A percentile compares a stretch with the other conserved stretches of the same genome.
Evolutionary conservation across 2,329 filamentous ascomycete genomes (phyloP).

Genomic region (Colletotrichum eremochloae): DNA sequence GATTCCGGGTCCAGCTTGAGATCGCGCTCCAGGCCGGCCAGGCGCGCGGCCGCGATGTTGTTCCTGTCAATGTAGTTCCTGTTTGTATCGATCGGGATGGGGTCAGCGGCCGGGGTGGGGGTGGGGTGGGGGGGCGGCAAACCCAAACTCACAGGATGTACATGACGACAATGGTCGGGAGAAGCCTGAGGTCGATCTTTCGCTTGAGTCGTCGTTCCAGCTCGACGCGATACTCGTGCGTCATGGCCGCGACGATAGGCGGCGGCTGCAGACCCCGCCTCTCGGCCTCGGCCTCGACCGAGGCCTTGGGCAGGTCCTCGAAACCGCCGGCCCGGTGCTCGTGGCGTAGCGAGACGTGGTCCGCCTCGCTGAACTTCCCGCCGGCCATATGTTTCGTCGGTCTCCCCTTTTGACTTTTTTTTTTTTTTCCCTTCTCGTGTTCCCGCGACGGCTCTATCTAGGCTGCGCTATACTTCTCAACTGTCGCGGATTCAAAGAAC

Average conservation of each 20-base stretch:
- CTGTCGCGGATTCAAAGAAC: not conserved
- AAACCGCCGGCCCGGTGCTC: slow-evolving; percentile 23
- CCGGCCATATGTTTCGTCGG: too few relatives aligned
- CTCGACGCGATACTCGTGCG: slow-evolving; percentile 28
- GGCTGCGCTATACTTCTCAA: not conserved
- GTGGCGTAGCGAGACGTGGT: slow-evolving; percentile 28
- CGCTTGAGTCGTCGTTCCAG: slow-evolving; percentile 51
- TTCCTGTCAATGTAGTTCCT: slow-evolving; percentile 40
- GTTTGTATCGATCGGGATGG: not conserved
- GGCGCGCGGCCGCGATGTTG: slow-evolving; percentile 64
- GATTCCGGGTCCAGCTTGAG: slow-evolving; percentile 49
- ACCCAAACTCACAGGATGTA: slow-evolving; percentile 60
- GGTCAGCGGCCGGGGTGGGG: not conserved
- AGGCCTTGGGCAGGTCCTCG: slow-evolving; percentile 22
- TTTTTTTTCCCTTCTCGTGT: too few relatives aligned
- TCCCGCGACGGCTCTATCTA: too few relatives aligned
- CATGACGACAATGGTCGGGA: slow-evolving; percentile 66
- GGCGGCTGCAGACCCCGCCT: slow-evolving; percentile 32
- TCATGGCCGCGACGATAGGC: slow-evolving; percentile 34
- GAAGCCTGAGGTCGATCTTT: slow-evolving; percentile 56
- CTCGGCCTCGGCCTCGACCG: slow-evolving; percentile 32
- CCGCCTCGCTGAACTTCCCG: slow-evolving; percentile 30
- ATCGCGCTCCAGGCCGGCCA: slow-evolving; percentile 63
- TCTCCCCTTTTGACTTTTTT: too few relatives aligned
- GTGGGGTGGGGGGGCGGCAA: not conserved